Conservation (phyloP, 176 grass and related monocot species). For the Oryza rufipogon region DNA sequence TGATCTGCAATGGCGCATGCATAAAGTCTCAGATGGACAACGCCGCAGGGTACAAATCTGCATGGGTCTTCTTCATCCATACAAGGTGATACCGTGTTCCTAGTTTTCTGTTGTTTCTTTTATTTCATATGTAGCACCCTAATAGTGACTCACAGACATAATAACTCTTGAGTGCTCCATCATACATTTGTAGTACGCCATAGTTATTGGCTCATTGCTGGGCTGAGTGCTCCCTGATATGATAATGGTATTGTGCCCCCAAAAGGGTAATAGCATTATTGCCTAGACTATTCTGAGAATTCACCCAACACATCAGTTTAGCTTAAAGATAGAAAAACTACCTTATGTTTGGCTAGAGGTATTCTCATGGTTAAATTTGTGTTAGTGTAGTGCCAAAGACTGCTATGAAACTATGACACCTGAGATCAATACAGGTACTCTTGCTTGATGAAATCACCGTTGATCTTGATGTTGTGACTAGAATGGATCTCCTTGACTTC, state of each 20-base stretch:
- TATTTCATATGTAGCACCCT: not conserved
- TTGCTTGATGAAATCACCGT: constrained; percentile 91
- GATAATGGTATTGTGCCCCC: not conserved
- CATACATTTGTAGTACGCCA: not conserved
- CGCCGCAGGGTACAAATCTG: constrained; percentile 96
- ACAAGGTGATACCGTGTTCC: constrained; percentile 67
- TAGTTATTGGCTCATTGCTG: not conserved
- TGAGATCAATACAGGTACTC: constrained; percentile 62
- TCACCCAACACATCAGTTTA: not conserved
- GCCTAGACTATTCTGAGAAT: constrained; percentile 9
- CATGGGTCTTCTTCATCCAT: constrained; percentile 97
- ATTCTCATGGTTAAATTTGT: not conserved
- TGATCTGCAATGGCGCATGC: constrained; percentile 92
- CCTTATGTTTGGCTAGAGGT: not conserved
- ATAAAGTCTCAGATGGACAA: constrained; percentile 98
- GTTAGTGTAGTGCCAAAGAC: not conserved
- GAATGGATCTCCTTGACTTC: constrained; percentile 96
- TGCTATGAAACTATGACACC: constrained; percentile 20
- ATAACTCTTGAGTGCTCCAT: not conserved
- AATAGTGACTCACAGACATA: not conserved
- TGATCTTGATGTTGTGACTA: constrained; percentile 88
- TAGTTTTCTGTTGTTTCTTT: constrained; percentile 13
- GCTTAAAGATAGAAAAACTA: not conserved
- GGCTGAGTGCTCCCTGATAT: constrained; percentile 14
- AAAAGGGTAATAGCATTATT: not conserved